phyloP scores from a whole-genome alignment of 2,329 filamentous ascomycete species.

The Hansfordia pulvinata region DNA sequence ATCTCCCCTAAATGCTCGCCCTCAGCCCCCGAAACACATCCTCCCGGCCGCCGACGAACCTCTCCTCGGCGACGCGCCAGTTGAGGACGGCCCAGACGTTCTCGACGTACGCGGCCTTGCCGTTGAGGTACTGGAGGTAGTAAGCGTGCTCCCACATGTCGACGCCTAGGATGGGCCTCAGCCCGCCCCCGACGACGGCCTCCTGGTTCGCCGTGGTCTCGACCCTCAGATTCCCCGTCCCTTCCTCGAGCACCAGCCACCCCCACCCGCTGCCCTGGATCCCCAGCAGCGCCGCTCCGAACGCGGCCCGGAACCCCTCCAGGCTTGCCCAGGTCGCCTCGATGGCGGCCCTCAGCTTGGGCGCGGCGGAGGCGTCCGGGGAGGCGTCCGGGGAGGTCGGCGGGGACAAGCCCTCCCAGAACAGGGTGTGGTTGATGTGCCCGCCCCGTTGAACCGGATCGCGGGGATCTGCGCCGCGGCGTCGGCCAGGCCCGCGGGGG shows the following conservation, averaged over 20 bases:
- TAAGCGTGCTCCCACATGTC: constrained; percentile 96
- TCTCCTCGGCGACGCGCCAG: constrained; percentile 56
- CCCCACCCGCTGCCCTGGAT: constrained; percentile 83
- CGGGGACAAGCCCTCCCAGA: constrained; percentile 75
- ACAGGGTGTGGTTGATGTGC: constrained; percentile 85
- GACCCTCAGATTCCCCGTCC: constrained; percentile 51
- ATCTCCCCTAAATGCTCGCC: constrained; percentile 15
- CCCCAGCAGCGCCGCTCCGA: constrained; percentile 50
- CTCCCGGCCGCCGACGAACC: constrained; percentile 28
- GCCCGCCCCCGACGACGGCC: constrained; percentile 49
- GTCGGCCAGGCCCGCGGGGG: constrained; percentile 45
- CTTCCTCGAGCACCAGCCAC: constrained; percentile 60
- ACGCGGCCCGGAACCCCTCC: constrained; percentile 49
- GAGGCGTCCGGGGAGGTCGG: constrained; percentile 42
- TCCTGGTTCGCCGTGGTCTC: constrained; percentile 82
- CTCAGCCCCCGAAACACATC: constrained; percentile 16
- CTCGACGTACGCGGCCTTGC: constrained; percentile 60
- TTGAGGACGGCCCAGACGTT: constrained; percentile 71
- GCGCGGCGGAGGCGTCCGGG: constrained; percentile 27
- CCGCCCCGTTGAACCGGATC: constrained; percentile 87
- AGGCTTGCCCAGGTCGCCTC: constrained; percentile 46
- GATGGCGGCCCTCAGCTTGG: constrained; percentile 28
- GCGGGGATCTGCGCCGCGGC: constrained; percentile 50
- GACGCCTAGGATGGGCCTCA: constrained; percentile 62
- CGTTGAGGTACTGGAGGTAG: constrained; percentile 72